A percentile compares a stretch with the other conserved stretches of the same genome.
phyloP scores from a whole-genome alignment of 2,329 filamentous ascomycete species.

The Hypoxylon sp. region DNA sequence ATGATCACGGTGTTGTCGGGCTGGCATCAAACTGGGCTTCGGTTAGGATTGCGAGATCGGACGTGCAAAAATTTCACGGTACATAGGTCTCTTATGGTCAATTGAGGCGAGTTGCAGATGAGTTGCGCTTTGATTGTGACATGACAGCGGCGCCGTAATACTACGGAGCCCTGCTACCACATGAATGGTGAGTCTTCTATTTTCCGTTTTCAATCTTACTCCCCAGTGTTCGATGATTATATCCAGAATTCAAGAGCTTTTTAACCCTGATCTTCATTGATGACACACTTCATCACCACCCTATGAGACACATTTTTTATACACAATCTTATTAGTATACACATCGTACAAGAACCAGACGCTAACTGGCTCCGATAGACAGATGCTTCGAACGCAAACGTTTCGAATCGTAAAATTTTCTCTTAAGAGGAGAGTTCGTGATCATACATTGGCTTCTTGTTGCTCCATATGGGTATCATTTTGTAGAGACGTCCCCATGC shows the following conservation, averaged over 20 bases:
- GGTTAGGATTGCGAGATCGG: constrained; percentile 53
- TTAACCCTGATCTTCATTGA: constrained; percentile 70
- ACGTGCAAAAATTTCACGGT: constrained; percentile 44
- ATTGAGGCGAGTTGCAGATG: constrained; percentile 47
- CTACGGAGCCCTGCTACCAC: constrained; percentile 1
- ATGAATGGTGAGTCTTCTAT: constrained; percentile 47
- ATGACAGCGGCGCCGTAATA: constrained; percentile 35
- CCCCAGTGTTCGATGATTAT: constrained; percentile 61
- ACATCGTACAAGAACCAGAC: constrained; percentile 9
- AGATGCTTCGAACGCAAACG: background rate
- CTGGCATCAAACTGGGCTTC: constrained; percentile 52
- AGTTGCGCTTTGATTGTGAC: constrained; percentile 35
- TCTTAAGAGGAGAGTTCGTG: too few species aligned
- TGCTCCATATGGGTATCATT: constrained; percentile 22
- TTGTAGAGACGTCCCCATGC: constrained; percentile 10
- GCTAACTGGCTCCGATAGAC: constrained; percentile 35
- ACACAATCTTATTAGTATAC: constrained; percentile 13
- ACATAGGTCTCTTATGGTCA: constrained; percentile 60
- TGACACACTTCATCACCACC: constrained; percentile 63
- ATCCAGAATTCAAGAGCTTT: constrained; percentile 68
- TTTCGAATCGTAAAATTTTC: constrained; percentile 19
- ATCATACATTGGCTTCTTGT: constrained; percentile 18
- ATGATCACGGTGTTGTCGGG: constrained; percentile 49
- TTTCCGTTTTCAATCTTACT: constrained; percentile 5
- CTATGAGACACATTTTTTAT: constrained; percentile 59